Conservation (phyloP, 2,329 filamentous ascomycete genomes). For the Alternaria sp. region DNA sequence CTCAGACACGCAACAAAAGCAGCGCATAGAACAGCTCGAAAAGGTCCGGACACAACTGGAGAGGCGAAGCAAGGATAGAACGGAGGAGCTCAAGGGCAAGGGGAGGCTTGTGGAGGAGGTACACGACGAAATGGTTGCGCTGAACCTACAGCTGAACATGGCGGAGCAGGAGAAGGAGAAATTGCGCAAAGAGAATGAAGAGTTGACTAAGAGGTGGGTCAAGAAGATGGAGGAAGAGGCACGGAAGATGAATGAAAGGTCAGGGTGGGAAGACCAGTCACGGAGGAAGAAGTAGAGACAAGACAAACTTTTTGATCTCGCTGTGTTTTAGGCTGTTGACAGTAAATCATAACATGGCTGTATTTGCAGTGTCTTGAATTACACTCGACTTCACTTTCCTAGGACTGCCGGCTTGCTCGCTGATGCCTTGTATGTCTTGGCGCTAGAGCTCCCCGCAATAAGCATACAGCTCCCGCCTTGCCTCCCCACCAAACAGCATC, state of each 20-base stretch:
- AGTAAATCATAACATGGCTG: too few species aligned
- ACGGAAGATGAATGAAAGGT: slow-evolving; percentile 76
- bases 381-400: not conserved
- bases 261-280: slow-evolving; percentile 38
- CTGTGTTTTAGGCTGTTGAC: not conserved
- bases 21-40: slow-evolving; percentile 69
- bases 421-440: slow-evolving; percentile 42
- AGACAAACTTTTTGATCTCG: not conserved
- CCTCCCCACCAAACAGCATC: slow-evolving; percentile 21
- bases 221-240: slow-evolving; percentile 85
- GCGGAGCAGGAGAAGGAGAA: slow-evolving; percentile 78
- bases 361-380: not conserved
- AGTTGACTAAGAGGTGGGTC: slow-evolving; percentile 93
- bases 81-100: slow-evolving; percentile 87
- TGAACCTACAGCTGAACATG: slow-evolving; percentile 89
- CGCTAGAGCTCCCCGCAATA: slow-evolving; percentile 38
- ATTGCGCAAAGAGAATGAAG: slow-evolving; percentile 83
- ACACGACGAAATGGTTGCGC: slow-evolving; percentile 89
- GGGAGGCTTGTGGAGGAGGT: slow-evolving; percentile 84
- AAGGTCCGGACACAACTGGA: slow-evolving; percentile 69
- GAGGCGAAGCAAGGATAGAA: slow-evolving; percentile 77
- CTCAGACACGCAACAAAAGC: slow-evolving; percentile 67
- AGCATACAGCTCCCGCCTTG: slow-evolving; percentile 12
- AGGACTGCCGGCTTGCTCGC: slow-evolving; percentile 1
- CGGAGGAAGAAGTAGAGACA: slow-evolving; percentile 23